Conservation (phyloP, 495 filamentous ascomycete species). For the Hypoxylon intermedium region DNA sequence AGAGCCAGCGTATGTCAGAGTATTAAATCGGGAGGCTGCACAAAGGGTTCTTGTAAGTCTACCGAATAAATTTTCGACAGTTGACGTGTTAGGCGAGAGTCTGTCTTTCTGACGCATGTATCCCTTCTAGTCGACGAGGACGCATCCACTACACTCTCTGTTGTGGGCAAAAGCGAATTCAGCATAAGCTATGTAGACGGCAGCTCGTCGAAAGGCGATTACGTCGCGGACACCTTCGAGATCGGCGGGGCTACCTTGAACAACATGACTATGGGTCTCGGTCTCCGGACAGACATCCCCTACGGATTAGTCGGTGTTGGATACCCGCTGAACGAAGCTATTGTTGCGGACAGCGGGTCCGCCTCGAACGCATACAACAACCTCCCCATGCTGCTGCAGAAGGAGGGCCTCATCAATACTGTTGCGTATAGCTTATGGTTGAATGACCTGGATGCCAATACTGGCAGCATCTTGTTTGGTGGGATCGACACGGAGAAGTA, state of each 20-base stretch:
- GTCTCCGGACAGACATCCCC: constrained; percentile 69
- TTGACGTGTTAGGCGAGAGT: neutral
- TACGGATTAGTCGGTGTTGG: constrained; percentile 90
- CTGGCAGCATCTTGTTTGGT: constrained; percentile 73
- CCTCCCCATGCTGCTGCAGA: constrained; percentile 76
- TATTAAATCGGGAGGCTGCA: constrained; percentile 46
- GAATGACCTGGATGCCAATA: constrained; percentile 68
- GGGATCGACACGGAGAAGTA: constrained; percentile 92
- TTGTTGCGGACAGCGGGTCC: constrained; percentile 55
- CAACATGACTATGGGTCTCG: constrained; percentile 86
- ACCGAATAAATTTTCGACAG: neutral
- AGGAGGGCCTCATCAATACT: constrained; percentile 75
- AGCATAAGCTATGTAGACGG: constrained; percentile 89
- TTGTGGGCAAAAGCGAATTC: constrained; percentile 70
- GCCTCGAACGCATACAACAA: constrained; percentile 69
- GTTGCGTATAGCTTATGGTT: constrained; percentile 91
- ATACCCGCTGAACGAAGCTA: constrained; percentile 80
- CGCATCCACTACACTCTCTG: constrained; percentile 71
- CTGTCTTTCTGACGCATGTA: constrained; percentile 1
- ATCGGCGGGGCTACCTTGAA: constrained; percentile 71
- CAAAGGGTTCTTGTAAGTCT: constrained; percentile 56
- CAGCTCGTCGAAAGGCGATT: constrained; percentile 77
- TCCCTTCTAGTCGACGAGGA: constrained; percentile 61
- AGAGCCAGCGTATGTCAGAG: constrained; percentile 63
- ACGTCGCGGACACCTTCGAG: constrained; percentile 76